These are phyloP conservation scores for Chaetomium strumarium DNA, from an alignment of 2,329 filamentous ascomycete species.

Conservation along the genomic window DNA sequence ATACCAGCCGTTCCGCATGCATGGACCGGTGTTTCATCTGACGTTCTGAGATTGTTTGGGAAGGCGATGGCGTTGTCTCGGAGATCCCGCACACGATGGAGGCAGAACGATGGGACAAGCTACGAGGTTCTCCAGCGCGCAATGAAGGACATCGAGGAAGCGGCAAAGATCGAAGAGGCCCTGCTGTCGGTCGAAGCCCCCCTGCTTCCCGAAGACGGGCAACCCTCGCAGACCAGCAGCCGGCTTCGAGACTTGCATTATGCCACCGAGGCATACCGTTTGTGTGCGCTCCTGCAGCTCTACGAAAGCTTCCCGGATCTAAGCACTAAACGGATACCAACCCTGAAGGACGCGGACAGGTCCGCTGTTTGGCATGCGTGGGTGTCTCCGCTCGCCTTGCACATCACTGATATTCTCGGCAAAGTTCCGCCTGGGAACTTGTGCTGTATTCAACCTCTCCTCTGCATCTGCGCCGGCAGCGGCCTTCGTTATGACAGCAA, in stretches of 20 bases:
- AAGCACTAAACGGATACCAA: slow-evolving; percentile 18
- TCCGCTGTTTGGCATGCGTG: slow-evolving; percentile 20
- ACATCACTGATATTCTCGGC: slow-evolving; percentile 22
- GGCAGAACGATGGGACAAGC: slow-evolving; percentile 23
- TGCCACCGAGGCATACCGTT: slow-evolving; percentile 25
- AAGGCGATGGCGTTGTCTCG: slow-evolving; percentile 26
- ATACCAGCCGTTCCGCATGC: slow-evolving; percentile 18
- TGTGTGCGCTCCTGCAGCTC: slow-evolving; percentile 26
- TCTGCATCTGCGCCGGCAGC: slow-evolving; percentile 27
- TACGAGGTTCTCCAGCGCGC: slow-evolving; percentile 22
- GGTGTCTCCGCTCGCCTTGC: slow-evolving; percentile 23
- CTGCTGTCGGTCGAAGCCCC: slow-evolving; percentile 19
- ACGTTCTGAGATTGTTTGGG: slow-evolving; percentile 25
- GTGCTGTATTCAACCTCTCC: slow-evolving; percentile 26
- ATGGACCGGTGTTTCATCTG: slow-evolving; percentile 25
- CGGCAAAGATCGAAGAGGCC: slow-evolving; percentile 20
- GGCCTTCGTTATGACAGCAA: slow-evolving; percentile 24
- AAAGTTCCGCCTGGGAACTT: slow-evolving; percentile 20
- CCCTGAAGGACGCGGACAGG: slow-evolving; percentile 18
- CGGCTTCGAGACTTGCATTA: slow-evolving; percentile 15
- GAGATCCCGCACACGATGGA: slow-evolving; percentile 26
- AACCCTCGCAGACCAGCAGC: slow-evolving; percentile 1
- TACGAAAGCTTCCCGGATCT: slow-evolving; percentile 27
- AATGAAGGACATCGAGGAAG: slow-evolving; percentile 25
- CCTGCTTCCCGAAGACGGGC: neutral